Conservation (phyloP, 75 land plant genomes). For the Pinus albicaulis region DNA sequence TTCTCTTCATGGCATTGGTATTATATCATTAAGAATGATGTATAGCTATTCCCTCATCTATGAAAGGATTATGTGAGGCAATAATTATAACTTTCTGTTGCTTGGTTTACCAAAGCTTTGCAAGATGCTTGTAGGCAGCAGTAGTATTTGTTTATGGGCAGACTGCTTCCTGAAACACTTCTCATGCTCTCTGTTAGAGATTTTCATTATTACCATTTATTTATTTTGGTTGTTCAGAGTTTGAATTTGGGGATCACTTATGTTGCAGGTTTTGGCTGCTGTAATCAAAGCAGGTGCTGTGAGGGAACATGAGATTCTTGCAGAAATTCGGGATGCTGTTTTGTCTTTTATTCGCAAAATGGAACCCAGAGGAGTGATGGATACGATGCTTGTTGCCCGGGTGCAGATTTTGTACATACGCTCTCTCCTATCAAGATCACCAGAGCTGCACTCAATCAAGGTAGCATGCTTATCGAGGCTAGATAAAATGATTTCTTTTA, state of each 20-base stretch:
- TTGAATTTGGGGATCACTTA: not conserved
- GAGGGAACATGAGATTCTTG: conserved; percentile 98
- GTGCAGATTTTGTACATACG: conserved; percentile 95
- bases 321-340: conserved; percentile 96
- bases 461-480: conserved; percentile 27
- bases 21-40: not conserved
- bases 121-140: not conserved
- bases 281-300: conserved; percentile 99
- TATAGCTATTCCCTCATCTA: too few relatives aligned
- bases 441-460: conserved; percentile 91
- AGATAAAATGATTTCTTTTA: not conserved
- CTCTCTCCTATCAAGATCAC: conserved; percentile 87
- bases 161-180: not conserved
- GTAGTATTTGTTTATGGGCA: not conserved
- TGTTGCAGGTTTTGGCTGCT: conserved; percentile 95
- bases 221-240: not conserved
- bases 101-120: not conserved
- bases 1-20: not conserved
- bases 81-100: not conserved
- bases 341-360: conserved; percentile 85
- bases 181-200: not conserved
- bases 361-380: conserved; percentile 91
- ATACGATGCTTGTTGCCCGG: conserved; percentile 99
- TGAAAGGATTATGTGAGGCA: not conserved
- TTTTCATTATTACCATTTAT: not conserved